phyloP scores from a whole-genome alignment of 129 eudicot species.

The Chrysanthemum seticuspe region DNA sequence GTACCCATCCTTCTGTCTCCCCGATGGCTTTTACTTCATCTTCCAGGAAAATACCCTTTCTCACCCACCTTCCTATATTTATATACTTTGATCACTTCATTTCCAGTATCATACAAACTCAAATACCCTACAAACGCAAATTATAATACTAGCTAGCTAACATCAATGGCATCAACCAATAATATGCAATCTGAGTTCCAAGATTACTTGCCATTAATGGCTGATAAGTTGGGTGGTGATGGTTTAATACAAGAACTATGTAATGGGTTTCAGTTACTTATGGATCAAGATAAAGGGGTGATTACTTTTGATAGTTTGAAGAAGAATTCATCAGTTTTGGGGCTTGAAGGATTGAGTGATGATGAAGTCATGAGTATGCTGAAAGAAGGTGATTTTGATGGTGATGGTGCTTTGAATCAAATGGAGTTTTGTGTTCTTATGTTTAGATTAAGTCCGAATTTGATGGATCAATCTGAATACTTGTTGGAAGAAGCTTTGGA shows the following conservation, averaged over 20 bases:
- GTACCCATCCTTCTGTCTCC: constrained; percentile 12
- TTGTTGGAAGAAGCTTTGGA: constrained; percentile 73
- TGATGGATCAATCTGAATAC: constrained; percentile 67
- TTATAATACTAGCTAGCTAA: not conserved
- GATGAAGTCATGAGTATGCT: constrained; percentile 58
- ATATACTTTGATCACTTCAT: not conserved
- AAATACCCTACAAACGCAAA: not conserved
- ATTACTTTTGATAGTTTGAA: constrained; percentile 75
- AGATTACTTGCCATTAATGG: constrained; percentile 74
- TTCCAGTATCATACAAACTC: not conserved
- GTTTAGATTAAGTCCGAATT: constrained; percentile 83
- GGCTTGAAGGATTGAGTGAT: constrained; percentile 56
- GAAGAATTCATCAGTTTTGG: constrained; percentile 56
- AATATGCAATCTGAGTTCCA: constrained; percentile 39
- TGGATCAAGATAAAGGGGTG: constrained; percentile 68
- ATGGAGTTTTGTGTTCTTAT: constrained; percentile 91
- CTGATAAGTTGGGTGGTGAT: constrained; percentile 78
- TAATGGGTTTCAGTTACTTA: constrained; percentile 57
- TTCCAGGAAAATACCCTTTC: constrained; percentile 26
- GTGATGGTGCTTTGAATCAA: constrained; percentile 71
- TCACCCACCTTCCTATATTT: not conserved
- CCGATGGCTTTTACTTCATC: constrained; percentile 30
- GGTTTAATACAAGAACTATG: constrained; percentile 66
- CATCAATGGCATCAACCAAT: constrained; percentile 33
- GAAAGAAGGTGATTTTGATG: constrained; percentile 74